Percentiles rank a stretch among this genome's conserved stretches.
These are phyloP conservation scores for Breviolum minutum DNA, from an alignment of 73 alveolate genomes.

Conservation along the genomic window DNA sequence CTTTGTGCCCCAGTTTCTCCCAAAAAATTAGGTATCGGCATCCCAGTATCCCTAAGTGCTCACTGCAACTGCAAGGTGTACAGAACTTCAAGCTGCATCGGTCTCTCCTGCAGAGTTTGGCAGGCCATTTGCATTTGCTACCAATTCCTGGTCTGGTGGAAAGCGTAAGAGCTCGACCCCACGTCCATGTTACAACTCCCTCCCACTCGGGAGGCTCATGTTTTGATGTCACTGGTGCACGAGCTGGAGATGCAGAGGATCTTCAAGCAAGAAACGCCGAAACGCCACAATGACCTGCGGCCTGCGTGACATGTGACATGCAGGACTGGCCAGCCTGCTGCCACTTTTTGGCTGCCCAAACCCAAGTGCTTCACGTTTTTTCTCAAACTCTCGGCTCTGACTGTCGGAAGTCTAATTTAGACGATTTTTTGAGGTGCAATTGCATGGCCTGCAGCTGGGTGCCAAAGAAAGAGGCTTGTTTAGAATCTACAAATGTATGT, in stretches of 20 bases:
- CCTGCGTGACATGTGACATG: background rate
- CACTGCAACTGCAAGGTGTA: slow-evolving; percentile 29
- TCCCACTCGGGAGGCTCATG: slow-evolving; percentile 34
- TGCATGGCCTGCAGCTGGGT: slow-evolving; percentile 63
- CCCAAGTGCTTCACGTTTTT: background rate
- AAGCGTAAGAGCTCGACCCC: background rate
- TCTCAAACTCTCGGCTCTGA: background rate
- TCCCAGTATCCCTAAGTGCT: background rate
- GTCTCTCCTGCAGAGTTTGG: slow-evolving; percentile 63
- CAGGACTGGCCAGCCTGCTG: slow-evolving; percentile 95
- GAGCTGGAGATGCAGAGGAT: slow-evolving; percentile 54
- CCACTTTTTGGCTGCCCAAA: slow-evolving; percentile 61
- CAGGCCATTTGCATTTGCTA: background rate
- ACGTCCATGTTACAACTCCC: background rate
- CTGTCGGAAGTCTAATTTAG: background rate
- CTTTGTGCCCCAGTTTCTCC: too few species aligned
- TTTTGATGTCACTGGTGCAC: slow-evolving; percentile 15
- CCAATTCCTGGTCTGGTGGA: background rate
- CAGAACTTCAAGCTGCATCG: slow-evolving; percentile 78
- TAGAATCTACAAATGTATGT: background rate
- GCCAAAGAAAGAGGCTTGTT: slow-evolving; percentile 37
- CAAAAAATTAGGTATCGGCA: background rate
- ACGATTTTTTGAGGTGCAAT: slow-evolving; percentile 23
- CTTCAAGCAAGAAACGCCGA: background rate
- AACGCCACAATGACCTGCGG: background rate